A percentile compares a stretch with the other conserved stretches of the same genome.
Conservation (phyloP, 148 eudicot species). For the Fagopyrum tataricum region DNA sequence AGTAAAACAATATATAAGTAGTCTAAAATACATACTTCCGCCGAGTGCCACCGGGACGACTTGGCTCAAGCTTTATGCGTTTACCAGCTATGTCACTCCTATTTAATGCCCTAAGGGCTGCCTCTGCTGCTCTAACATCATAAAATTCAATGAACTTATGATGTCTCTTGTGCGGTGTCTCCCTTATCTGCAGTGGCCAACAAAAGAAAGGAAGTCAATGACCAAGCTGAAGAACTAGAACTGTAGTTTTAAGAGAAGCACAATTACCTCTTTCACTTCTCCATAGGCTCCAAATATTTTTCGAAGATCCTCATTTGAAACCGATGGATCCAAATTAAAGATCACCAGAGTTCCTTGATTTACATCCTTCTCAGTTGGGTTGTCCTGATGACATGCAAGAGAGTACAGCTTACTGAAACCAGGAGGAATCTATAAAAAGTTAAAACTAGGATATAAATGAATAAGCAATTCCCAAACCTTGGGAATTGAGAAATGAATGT, state of each 20-base stretch:
- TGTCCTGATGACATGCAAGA: slow-evolving; percentile 41
- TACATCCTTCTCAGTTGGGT: slow-evolving; percentile 89
- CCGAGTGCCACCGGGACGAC: slow-evolving; percentile 96
- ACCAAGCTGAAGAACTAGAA: slow-evolving; percentile 1
- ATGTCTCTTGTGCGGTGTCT: slow-evolving; percentile 90
- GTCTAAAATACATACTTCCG: slow-evolving; percentile 45
- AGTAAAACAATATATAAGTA: neutral
- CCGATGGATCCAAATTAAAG: slow-evolving; percentile 90
- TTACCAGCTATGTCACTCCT: slow-evolving; percentile 95
- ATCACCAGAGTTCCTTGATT: slow-evolving; percentile 93
- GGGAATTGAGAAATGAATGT: slow-evolving; percentile 94
- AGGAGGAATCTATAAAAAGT: neutral
- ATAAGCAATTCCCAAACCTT: slow-evolving; percentile 40
- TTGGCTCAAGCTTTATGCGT: slow-evolving; percentile 92
- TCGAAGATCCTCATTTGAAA: slow-evolving; percentile 77
- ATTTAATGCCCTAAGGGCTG: slow-evolving; percentile 84
- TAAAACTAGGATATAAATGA: neutral
- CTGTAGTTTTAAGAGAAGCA: neutral
- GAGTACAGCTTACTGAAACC: slow-evolving; percentile 8
- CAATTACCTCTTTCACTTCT: slow-evolving; percentile 84
- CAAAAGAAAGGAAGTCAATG: slow-evolving; percentile 5
- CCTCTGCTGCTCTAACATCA: slow-evolving; percentile 96
- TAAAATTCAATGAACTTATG: slow-evolving; percentile 88
- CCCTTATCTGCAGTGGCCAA: slow-evolving; percentile 58
- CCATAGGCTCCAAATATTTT: slow-evolving; percentile 88